Percentiles rank a stretch among this genome's conserved stretches.
These are phyloP conservation scores for Trichomonas gallinae DNA, from an alignment of 208 protist species.

Conservation along the genomic window DNA sequence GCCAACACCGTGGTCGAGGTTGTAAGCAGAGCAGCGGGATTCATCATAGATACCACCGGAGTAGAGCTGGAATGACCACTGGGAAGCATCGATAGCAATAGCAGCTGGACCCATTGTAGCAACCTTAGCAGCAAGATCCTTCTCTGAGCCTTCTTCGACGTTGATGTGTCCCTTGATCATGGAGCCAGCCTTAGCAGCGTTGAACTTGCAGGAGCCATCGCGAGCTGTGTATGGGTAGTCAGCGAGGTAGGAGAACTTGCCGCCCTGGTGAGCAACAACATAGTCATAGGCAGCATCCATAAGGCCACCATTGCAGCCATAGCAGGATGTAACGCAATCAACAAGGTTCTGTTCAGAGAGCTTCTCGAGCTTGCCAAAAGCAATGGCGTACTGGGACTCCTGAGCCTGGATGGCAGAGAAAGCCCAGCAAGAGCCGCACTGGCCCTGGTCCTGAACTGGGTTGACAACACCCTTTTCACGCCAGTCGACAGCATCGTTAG, in stretches of 20 bases:
- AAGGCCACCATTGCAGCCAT: neutral
- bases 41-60: slow-evolving; percentile 36
- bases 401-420: slow-evolving; percentile 17
- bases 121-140: neutral
- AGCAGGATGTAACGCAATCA: slow-evolving; percentile 26
- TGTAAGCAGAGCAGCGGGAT: neutral
- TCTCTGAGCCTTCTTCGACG: neutral
- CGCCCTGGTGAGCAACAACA: neutral
- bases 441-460: slow-evolving; percentile 46
- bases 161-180: neutral
- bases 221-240: neutral
- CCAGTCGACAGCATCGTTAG: slow-evolving; percentile 41
- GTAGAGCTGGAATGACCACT: slow-evolving; percentile 33
- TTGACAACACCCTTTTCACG: slow-evolving; percentile 44
- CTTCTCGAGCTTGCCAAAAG: neutral
- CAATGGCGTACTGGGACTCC: neutral
- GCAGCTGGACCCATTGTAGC: neutral
- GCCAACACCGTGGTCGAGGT: slow-evolving; percentile 35
- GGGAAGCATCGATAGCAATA: neutral
- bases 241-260: neutral
- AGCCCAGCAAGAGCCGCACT: slow-evolving; percentile 53
- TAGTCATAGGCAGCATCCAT: neutral
- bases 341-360: slow-evolving; percentile 28
- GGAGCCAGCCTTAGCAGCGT: neutral
- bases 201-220: neutral